Percentiles rank a stretch among this genome's conserved stretches.
phyloP scores from a whole-genome alignment of 1,284 basidiomycete species.

The Malassezia caprae region DNA sequence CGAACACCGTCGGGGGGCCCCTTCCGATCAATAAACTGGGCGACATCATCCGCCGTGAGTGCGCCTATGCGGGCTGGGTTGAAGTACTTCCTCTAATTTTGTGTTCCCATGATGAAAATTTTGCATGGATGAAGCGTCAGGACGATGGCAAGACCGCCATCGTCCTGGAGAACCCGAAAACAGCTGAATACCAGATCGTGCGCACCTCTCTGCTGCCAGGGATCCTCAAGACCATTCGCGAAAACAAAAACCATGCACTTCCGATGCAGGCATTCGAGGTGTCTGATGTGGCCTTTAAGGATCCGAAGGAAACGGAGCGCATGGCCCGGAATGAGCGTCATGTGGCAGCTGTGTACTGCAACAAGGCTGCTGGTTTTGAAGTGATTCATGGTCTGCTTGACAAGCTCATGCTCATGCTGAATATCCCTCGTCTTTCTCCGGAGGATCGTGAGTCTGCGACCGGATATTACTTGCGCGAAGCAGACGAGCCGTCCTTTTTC shows the following conservation, averaged over 20 bases:
- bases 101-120: conserved; percentile 98
- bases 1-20: conserved; percentile 90
- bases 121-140: conserved; percentile 73
- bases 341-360: conserved; percentile 84
- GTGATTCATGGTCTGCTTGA: conserved; percentile 89
- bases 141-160: conserved; percentile 75
- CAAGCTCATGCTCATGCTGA: conserved; percentile 85
- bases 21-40: conserved; percentile 79
- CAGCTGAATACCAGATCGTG: conserved; percentile 93
- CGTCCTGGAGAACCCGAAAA: conserved; percentile 90
- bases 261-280: conserved; percentile 90
- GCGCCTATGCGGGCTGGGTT: conserved; percentile 87
- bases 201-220: conserved; percentile 89
- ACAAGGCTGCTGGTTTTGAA: conserved; percentile 93
- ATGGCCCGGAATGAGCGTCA: conserved; percentile 77
- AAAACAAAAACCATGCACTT: conserved; percentile 85
- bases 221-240: conserved; percentile 87
- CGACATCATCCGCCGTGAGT: conserved; percentile 79
- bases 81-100: conserved; percentile 90
- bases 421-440: conserved; percentile 66
- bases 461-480: conserved; percentile 87
- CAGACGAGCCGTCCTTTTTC: conserved; percentile 82
- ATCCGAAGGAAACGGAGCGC: conserved; percentile 59
- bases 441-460: conserved; percentile 53
- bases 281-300: conserved; percentile 85